Evolutionary conservation across 163 green algal genomes (phyloP).

Genomic region (Trebouxiophyceae sp.): DNA sequence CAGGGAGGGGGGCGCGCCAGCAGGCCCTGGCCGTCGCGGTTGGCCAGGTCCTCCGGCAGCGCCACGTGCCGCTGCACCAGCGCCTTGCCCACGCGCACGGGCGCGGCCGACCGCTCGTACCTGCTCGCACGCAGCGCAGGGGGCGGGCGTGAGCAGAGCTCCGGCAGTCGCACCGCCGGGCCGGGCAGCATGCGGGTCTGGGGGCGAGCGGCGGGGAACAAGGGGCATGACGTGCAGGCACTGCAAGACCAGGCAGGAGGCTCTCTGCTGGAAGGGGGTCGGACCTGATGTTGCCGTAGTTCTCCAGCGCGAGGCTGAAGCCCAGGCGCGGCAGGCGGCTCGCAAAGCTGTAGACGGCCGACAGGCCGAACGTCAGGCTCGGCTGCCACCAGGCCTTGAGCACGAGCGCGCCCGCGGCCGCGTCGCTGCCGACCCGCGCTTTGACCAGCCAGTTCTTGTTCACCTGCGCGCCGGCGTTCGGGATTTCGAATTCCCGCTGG

Average conservation of each 20-base stretch:
- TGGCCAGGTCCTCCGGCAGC: constrained; percentile 36
- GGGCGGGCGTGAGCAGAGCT: no score
- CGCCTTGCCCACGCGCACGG: constrained; percentile 21
- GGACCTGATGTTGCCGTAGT: constrained; percentile 33
- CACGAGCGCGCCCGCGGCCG: constrained; percentile 16
- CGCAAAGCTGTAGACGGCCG: constrained; percentile 14
- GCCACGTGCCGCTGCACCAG: constrained; percentile 48
- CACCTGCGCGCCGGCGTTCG: constrained; percentile 24
- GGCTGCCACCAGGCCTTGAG: constrained; percentile 53
- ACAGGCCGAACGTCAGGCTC: constrained; percentile 22
- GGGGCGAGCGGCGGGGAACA: no score
- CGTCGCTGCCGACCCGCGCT: constrained; percentile 26
- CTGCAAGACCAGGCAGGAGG: no score
- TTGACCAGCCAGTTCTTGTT: constrained; percentile 65
- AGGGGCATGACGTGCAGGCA: no score
- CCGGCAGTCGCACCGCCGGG: no score
- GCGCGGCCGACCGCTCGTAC: constrained; percentile 38
- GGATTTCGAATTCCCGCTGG: no score
- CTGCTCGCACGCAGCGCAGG: no score
- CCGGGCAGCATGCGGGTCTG: no score
- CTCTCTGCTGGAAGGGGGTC: no score
- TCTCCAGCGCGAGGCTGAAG: constrained; percentile 29
- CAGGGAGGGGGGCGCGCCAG: constrained; percentile 22
- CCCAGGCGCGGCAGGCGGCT: constrained; percentile 17
- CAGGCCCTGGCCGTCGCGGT: constrained; percentile 31